A percentile compares a stretch with the other conserved stretches of the same genome.
phyloP scores from a whole-genome alignment of 225 moss, liverwort and hornwort species.

The Neckera pumila region DNA sequence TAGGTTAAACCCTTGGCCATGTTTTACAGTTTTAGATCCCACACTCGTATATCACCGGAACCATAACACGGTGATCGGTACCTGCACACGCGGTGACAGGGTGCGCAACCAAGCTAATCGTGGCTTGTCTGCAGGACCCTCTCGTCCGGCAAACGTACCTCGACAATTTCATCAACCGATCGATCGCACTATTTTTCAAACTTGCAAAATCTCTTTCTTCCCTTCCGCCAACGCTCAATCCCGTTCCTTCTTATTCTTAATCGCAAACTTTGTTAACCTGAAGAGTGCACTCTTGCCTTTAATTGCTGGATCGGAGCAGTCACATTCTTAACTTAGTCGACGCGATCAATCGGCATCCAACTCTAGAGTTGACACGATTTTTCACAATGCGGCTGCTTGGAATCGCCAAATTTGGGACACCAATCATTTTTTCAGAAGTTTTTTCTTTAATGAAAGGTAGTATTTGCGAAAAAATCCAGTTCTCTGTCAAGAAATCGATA shows the following conservation, averaged over 20 bases:
- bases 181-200: neutral
- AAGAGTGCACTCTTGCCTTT: too few species aligned
- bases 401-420: neutral
- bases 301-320: neutral
- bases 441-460: neutral
- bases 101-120: neutral
- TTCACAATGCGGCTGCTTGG: neutral
- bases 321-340: neutral
- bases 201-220: neutral
- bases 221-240: neutral
- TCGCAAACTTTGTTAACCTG: neutral
- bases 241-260: neutral
- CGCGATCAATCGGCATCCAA: neutral
- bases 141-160: too few species aligned
- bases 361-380: neutral
- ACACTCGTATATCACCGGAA: neutral
- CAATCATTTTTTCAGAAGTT: neutral
- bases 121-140: neutral
- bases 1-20: too few species aligned
- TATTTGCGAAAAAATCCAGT: neutral
- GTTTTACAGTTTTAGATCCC: too few species aligned
- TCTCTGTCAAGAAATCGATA: neutral
- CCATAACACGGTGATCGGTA: neutral
- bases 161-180: neutral
- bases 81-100: neutral